Evolutionary conservation across 2,329 filamentous ascomycete species (phyloP), one percentile per base, ranked within the genome.

Genomic region (Lachnellula willkommii): DNA sequence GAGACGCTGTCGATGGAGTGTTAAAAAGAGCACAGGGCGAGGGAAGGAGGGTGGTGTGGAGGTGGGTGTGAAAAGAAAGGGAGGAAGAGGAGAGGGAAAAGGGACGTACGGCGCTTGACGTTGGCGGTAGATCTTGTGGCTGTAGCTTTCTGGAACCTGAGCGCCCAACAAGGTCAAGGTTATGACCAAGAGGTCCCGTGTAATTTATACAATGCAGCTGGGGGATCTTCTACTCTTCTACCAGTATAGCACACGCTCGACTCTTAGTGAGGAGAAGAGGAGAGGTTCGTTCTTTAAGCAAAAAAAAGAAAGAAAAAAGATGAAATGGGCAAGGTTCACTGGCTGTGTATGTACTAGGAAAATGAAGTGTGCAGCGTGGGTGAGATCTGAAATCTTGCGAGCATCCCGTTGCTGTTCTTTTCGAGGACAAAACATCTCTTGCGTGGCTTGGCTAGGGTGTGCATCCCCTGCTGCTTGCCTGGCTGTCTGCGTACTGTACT

Each of bases 41-140:
- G 32, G 20, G 32, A 15, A 36, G 35, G 47, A 39, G 46, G 46
- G 52, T 49, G 52, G 46, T 43, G 47, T 54, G 48, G 40, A 47
- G 40, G 43, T 51, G 53, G 40, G 43, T 51, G 53, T 55, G 51
- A 51, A 54, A 54, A 36, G 52, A 49, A 54, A 26, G 46, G 45
- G 45, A 52, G 24, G 50, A 26, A 26, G 36, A 12, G 28, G 47
- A n/a, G 47, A 36, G 50, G 54, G 36, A 54, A 37, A 61, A 61
- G 59, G 58, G 58, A 56, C 46, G 49, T 62, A 65, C 61, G 60
- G 60, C 59, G 62, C 57, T 61, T 61, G 58, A 56, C 24, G 58
- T 59, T 59, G 61, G 57, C 56, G 55, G 60, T 42, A 56, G 50
- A 61, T 58, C 49, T 32, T 51, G 51, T 61, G 59, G 57, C 56